A percentile compares a stretch with the other conserved stretches of the same genome.
Conservation (phyloP, 1,284 basidiomycete species). For the Inonotus obliquus region DNA sequence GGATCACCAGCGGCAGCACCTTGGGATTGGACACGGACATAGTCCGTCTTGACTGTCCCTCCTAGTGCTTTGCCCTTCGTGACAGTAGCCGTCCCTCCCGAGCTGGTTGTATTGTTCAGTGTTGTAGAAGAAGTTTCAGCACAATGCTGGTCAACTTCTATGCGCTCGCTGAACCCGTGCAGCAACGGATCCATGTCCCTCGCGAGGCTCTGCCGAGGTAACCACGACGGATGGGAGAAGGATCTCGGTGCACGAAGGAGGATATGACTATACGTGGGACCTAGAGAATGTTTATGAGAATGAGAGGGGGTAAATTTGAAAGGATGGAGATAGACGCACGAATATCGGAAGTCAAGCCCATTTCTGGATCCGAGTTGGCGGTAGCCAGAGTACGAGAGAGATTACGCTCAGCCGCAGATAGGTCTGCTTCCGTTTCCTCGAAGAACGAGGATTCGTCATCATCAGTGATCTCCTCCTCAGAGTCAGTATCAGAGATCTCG, state of each 20-base stretch:
- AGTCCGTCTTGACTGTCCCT: conserved; percentile 47
- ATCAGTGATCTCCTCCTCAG: conserved; percentile 24
- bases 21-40: conserved; percentile 47
- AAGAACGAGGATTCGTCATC: neutral
- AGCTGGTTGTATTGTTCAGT: too few relatives aligned
- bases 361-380: conserved; percentile 49
- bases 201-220: conserved; percentile 57
- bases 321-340: conserved; percentile 33
- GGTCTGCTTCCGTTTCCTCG: conserved; percentile 2
- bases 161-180: conserved; percentile 33
- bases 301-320: neutral
- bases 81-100: conserved; percentile 5
- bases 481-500: conserved; percentile 18
- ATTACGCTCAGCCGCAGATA: conserved; percentile 48
- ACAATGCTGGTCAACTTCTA: too few relatives aligned
- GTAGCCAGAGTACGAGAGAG: conserved; percentile 57
- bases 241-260: conserved; percentile 65
- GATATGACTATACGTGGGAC: conserved; percentile 65
- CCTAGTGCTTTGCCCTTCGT: conserved; percentile 10
- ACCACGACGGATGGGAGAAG: conserved; percentile 69
- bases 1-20: neutral
- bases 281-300: too few relatives aligned
- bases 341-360: conserved; percentile 56
- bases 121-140: too few relatives aligned
- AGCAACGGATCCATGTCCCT: conserved; percentile 37